Evolutionary conservation across 2,329 filamentous ascomycete genomes (phyloP).

Genomic region (Fusarium albidum): DNA sequence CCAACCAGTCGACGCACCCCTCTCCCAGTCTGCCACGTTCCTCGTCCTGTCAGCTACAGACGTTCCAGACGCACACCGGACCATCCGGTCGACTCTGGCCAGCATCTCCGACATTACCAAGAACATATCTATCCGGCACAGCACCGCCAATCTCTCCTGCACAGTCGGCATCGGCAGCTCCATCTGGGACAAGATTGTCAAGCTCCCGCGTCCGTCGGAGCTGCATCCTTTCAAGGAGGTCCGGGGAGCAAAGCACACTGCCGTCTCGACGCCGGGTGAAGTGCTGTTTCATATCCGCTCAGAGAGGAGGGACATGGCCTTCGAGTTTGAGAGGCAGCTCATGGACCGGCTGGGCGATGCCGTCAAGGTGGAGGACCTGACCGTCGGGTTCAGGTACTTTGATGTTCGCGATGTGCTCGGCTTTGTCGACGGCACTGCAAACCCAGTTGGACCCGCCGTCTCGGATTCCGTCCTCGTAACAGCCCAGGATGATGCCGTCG

Average conservation of each 20-base stretch:
- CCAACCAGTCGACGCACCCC: slow-evolving; percentile 58
- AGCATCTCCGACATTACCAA: slow-evolving; percentile 56
- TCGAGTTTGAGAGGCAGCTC: slow-evolving; percentile 66
- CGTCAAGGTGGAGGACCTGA: slow-evolving; percentile 60
- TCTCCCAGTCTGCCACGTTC: slow-evolving; percentile 63
- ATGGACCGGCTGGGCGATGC: slow-evolving; percentile 56
- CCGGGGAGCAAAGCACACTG: slow-evolving; percentile 57
- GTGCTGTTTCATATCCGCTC: slow-evolving; percentile 67
- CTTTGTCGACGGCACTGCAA: slow-evolving; percentile 68
- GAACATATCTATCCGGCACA: slow-evolving; percentile 61
- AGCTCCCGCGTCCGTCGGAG: slow-evolving; percentile 56
- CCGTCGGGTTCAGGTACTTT: slow-evolving; percentile 66
- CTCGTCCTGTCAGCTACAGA: slow-evolving; percentile 55
- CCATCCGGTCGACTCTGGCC: slow-evolving; percentile 54
- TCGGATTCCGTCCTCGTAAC: slow-evolving; percentile 53
- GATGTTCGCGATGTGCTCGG: slow-evolving; percentile 66
- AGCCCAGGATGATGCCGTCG: slow-evolving; percentile 48
- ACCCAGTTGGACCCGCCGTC: slow-evolving; percentile 58
- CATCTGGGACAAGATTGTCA: slow-evolving; percentile 58
- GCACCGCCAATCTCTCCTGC: slow-evolving; percentile 54
- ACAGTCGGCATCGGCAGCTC: slow-evolving; percentile 63
- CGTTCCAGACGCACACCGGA: slow-evolving; percentile 46
- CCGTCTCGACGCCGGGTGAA: slow-evolving; percentile 64
- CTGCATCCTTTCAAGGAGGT: slow-evolving; percentile 59
- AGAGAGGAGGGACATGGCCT: slow-evolving; percentile 63